These are phyloP conservation scores for Cadophora sp. DNA, from an alignment of 2,329 filamentous ascomycete genomes.

Conservation along the genomic window DNA sequence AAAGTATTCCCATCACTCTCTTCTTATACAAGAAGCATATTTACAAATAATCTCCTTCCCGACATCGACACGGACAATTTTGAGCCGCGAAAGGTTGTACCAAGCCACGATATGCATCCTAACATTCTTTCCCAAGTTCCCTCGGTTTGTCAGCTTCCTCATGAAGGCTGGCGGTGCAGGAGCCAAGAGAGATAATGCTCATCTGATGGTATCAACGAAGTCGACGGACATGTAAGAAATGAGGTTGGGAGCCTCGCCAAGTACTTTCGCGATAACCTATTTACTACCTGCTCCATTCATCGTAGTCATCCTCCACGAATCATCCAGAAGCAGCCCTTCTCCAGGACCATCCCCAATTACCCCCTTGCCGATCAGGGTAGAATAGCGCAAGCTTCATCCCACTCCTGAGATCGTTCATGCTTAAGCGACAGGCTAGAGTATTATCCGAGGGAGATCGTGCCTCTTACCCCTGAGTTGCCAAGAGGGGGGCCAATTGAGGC, in stretches of 20 bases:
- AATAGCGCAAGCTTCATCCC: neutral
- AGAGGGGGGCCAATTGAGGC: constrained; percentile 6
- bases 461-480: constrained; percentile 2
- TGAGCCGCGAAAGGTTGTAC: neutral
- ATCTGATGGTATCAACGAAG: constrained; percentile 8
- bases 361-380: neutral
- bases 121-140: constrained; percentile 4
- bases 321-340: neutral
- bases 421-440: constrained; percentile 7
- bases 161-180: constrained; percentile 16
- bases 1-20: neutral
- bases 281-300: constrained; percentile 15
- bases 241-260: constrained; percentile 4
- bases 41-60: neutral
- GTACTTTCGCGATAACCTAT: neutral
- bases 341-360: neutral
- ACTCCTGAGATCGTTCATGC: neutral
- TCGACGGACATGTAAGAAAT: neutral
- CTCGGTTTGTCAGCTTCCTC: constrained; percentile 18
- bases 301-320: neutral
- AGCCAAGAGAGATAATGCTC: constrained; percentile 18
- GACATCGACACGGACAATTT: neutral
- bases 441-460: constrained; percentile 4
- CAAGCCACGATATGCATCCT: neutral
- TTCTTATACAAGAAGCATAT: neutral